Conservation (phyloP, 2,329 filamentous ascomycete genomes). For the Aspergillus ustus region DNA sequence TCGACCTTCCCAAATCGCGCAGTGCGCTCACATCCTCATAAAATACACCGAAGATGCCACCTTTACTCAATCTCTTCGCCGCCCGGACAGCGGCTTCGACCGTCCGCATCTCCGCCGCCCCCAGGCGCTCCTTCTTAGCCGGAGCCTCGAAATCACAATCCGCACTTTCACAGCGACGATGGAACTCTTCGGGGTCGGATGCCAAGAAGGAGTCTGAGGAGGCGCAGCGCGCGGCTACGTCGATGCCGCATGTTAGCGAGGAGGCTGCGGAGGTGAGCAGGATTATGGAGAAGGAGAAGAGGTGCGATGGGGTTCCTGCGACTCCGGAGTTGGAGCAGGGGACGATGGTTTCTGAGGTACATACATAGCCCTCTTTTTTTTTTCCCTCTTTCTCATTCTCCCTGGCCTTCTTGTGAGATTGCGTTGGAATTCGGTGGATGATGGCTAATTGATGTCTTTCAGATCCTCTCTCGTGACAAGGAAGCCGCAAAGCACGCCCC, state of each 20-base stretch:
- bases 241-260: slow-evolving; percentile 65
- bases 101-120: slow-evolving; percentile 35
- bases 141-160: slow-evolving; percentile 7
- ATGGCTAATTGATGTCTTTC: not conserved
- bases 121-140: slow-evolving; percentile 29
- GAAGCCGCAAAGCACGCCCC: slow-evolving; percentile 66
- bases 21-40: slow-evolving; percentile 20
- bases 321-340: slow-evolving; percentile 67
- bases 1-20: not conserved
- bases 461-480: slow-evolving; percentile 69
- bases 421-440: not conserved
- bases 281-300: slow-evolving; percentile 54
- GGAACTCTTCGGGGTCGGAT: slow-evolving; percentile 41
- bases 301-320: slow-evolving; percentile 47
- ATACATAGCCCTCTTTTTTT: not conserved
- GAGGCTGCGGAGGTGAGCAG: slow-evolving; percentile 66
- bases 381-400: not conserved
- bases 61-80: slow-evolving; percentile 57
- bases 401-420: not conserved
- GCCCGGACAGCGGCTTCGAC: slow-evolving; percentile 37
- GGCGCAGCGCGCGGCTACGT: slow-evolving; percentile 53
- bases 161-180: slow-evolving; percentile 30
- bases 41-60: slow-evolving; percentile 53
- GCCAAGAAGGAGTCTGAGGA: slow-evolving; percentile 34
- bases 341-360: slow-evolving; percentile 68